Percentiles rank a stretch among this genome's conserved stretches.
These are phyloP conservation scores for Pseudogymnoascus sp. DNA, from an alignment of 2,329 filamentous ascomycete genomes.

Conservation along the genomic window DNA sequence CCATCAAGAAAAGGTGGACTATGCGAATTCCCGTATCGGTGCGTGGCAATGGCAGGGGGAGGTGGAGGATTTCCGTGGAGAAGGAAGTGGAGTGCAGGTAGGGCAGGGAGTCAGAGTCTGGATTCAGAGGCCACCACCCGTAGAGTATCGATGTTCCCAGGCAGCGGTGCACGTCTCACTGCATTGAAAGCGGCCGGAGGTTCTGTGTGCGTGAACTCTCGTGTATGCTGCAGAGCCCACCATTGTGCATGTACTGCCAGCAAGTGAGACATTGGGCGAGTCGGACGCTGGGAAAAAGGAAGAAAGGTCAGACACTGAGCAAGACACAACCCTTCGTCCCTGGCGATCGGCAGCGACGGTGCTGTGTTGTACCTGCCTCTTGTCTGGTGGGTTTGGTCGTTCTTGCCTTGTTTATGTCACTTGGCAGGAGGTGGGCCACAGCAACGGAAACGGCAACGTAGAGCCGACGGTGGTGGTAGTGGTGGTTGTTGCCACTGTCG, in stretches of 20 bases:
- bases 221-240: neutral
- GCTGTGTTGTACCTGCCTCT: neutral
- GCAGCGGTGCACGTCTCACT: neutral
- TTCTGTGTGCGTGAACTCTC: neutral
- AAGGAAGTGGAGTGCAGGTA: neutral
- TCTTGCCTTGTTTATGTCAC: neutral
- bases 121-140: neutral
- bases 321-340: neutral
- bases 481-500: neutral
- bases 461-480: neutral
- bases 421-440: neutral
- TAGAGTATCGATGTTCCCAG: neutral
- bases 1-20: neutral
- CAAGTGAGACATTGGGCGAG: neutral
- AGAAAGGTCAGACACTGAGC: neutral
- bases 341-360: neutral
- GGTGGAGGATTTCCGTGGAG: neutral
- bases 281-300: neutral
- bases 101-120: neutral
- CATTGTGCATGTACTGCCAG: neutral
- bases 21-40: neutral
- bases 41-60: neutral
- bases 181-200: neutral
- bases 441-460: neutral
- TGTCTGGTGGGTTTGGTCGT: neutral